These are phyloP conservation scores for Cytospora piceae DNA, from an alignment of 2,329 filamentous ascomycete genomes.

Conservation along the genomic window DNA sequence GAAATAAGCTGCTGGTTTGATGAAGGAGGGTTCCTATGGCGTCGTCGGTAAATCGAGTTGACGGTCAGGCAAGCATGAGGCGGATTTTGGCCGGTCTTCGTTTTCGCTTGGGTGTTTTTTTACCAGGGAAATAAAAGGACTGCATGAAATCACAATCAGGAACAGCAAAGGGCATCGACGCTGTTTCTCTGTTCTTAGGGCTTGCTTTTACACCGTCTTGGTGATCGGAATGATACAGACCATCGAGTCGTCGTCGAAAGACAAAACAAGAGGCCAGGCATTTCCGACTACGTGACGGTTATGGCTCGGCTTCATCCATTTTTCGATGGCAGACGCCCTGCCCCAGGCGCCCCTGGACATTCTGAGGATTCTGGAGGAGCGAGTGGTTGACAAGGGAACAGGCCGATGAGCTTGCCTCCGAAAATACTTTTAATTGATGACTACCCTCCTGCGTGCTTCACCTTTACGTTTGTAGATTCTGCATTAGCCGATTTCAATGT, in stretches of 20 bases:
- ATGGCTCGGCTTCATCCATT: neutral
- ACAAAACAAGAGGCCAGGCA: slow-evolving; percentile 5
- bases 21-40: slow-evolving; percentile 37
- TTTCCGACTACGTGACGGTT: slow-evolving; percentile 18
- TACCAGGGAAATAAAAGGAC: slow-evolving; percentile 45
- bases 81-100: slow-evolving; percentile 39
- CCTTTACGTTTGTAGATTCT: neutral
- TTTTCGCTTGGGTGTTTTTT: slow-evolving; percentile 54
- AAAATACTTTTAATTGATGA: slow-evolving; percentile 1
- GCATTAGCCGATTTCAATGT: neutral
- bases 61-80: slow-evolving; percentile 38
- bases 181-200: slow-evolving; percentile 46
- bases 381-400: neutral
- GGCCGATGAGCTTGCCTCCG: neutral
- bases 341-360: neutral
- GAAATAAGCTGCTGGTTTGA: slow-evolving; percentile 61
- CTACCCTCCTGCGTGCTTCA: neutral
- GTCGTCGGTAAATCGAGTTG: slow-evolving; percentile 38
- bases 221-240: slow-evolving; percentile 51
- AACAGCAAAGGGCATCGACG: slow-evolving; percentile 31
- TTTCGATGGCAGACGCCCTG: neutral
- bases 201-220: slow-evolving; percentile 52
- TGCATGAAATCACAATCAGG: slow-evolving; percentile 47
- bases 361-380: neutral
- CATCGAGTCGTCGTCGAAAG: slow-evolving; percentile 37